A percentile compares a stretch with the other conserved stretches of the same genome.
phyloP scores from a whole-genome alignment of 257 asterid genomes.

The Thymus mandschuricus region DNA sequence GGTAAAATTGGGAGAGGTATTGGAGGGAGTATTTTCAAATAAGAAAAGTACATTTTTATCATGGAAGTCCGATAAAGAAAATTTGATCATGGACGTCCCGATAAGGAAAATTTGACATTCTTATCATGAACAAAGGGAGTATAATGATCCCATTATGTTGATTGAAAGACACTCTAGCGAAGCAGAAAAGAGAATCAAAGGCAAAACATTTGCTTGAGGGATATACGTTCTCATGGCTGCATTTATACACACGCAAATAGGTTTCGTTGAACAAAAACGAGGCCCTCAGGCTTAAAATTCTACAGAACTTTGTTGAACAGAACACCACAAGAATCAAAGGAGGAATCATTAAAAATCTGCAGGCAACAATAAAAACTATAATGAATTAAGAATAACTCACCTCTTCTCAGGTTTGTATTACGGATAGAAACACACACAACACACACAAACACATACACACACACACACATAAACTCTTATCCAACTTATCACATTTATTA shows the following conservation, averaged over 20 bases:
- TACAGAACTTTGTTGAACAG: neutral
- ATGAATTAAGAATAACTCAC: no score
- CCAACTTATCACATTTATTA: no score
- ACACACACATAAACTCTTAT: no score
- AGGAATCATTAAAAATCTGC: neutral
- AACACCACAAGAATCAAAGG: conserved; percentile 6
- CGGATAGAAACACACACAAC: conserved; percentile 7
- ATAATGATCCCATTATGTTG: neutral
- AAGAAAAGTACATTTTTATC: no score
- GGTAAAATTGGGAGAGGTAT: no score
- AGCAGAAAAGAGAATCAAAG: conserved; percentile 12
- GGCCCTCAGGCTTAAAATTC: neutral
- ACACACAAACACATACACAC: neutral
- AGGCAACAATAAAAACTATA: no score
- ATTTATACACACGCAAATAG: neutral
- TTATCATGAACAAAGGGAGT: neutral
- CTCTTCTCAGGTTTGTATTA: no score
- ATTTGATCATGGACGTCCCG: no score
- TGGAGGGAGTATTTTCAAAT: no score
- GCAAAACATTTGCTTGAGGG: conserved; percentile 7
- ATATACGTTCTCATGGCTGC: neutral
- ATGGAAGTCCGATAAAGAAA: no score
- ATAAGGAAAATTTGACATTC: no score
- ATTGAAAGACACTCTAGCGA: neutral
- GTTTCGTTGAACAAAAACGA: neutral